Evolutionary conservation across 2,329 filamentous ascomycete species (phyloP).

Genomic region (Colletotrichum sp.): DNA sequence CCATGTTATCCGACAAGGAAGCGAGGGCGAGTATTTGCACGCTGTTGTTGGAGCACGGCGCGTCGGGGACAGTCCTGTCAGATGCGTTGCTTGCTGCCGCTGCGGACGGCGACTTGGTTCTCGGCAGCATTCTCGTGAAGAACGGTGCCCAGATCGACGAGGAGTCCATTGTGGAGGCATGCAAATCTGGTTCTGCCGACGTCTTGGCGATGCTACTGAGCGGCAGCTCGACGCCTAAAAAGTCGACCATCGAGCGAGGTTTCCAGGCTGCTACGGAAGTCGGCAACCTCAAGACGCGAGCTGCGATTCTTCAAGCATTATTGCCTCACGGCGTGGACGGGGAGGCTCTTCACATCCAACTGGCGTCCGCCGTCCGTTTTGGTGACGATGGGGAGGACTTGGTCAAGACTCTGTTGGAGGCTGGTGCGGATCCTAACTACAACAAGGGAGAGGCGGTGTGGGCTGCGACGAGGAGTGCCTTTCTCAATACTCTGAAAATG

Average conservation of each 20-base stretch:
- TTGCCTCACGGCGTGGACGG: slow-evolving; percentile 54
- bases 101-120: slow-evolving; percentile 55
- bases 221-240: slow-evolving; percentile 41
- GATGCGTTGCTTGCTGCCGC: slow-evolving; percentile 56
- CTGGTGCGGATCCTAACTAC: slow-evolving; percentile 56
- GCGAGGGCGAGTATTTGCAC: slow-evolving; percentile 48
- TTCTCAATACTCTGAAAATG: slow-evolving; percentile 53
- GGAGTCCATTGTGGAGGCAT: slow-evolving; percentile 60
- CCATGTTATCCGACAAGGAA: slow-evolving; percentile 42
- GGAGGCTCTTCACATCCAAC: slow-evolving; percentile 56
- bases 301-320: slow-evolving; percentile 55
- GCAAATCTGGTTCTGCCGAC: slow-evolving; percentile 52
- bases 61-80: slow-evolving; percentile 49
- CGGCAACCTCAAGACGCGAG: slow-evolving; percentile 52
- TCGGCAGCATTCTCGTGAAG: slow-evolving; percentile 55
- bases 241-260: slow-evolving; percentile 50
- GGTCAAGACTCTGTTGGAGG: slow-evolving; percentile 52
- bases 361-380: slow-evolving; percentile 57
- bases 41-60: slow-evolving; percentile 50
- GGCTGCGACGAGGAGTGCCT: slow-evolving; percentile 57
- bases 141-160: slow-evolving; percentile 58
- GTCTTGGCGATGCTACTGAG: slow-evolving; percentile 56
- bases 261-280: slow-evolving; percentile 63
- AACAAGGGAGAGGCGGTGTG: slow-evolving; percentile 61
- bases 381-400: slow-evolving; percentile 53